Evolutionary conservation across 2,329 filamentous ascomycete species (phyloP).

Genomic region (Kalmusia sp.): DNA sequence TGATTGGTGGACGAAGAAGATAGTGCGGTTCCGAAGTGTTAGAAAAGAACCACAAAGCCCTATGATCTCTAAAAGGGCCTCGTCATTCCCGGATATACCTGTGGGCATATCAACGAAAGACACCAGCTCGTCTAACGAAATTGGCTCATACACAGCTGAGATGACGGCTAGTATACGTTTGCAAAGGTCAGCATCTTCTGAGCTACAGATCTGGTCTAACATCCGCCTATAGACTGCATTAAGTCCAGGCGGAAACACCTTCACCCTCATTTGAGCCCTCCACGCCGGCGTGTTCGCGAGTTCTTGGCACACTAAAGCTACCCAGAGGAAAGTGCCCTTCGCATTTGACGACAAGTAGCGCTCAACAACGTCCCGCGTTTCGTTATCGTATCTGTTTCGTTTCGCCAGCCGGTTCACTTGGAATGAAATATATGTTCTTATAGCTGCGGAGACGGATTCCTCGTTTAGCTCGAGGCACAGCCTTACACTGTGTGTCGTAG

Average conservation of each 20-base stretch:
- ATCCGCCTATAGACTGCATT: not conserved
- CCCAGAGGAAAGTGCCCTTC: too few species aligned
- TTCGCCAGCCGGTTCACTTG: not conserved
- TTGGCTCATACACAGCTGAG: not conserved
- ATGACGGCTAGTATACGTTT: not conserved
- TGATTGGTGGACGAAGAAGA: constrained; percentile 53
- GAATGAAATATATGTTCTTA: not conserved
- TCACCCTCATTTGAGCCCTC: not conserved
- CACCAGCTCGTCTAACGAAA: not conserved
- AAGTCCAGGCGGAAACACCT: not conserved
- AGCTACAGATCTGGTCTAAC: not conserved
- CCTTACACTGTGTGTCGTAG: not conserved
- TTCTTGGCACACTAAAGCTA: not conserved
- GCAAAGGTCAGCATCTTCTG: not conserved
- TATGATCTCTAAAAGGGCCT: not conserved
- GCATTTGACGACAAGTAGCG: not conserved
- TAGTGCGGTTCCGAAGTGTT: not conserved
- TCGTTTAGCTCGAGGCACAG: constrained; percentile 3
- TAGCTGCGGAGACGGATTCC: not conserved
- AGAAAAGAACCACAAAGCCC: not conserved
- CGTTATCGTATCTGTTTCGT: not conserved
- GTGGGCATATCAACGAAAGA: not conserved
- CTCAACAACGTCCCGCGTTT: not conserved
- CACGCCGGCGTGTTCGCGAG: not conserved
- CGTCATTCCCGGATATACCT: not conserved